Evolutionary conservation across 495 filamentous ascomycete genomes (phyloP).

Genomic region (Aspergillus leporis): DNA sequence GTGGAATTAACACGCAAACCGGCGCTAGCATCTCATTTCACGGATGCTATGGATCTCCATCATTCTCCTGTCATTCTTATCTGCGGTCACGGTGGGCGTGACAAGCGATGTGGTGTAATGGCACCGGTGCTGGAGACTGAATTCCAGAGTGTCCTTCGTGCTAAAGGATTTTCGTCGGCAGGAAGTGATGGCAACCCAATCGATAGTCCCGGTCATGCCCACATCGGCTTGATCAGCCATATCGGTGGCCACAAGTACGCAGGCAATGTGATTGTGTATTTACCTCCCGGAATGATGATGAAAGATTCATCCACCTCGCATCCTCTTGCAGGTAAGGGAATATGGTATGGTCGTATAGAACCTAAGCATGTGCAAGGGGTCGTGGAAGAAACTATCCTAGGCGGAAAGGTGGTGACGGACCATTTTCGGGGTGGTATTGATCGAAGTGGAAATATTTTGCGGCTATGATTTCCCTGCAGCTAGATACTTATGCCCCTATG

Average conservation of each 20-base stretch:
- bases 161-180: conserved; percentile 30
- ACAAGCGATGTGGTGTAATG: conserved; percentile 76
- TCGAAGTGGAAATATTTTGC: conserved; percentile 37
- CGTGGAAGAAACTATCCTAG: conserved; percentile 73
- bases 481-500: not conserved
- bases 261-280: conserved; percentile 89
- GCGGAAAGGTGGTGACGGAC: conserved; percentile 72
- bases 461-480: conserved; percentile 24
- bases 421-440: conserved; percentile 60
- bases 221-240: conserved; percentile 80
- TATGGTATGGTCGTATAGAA: conserved; percentile 92
- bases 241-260: conserved; percentile 92
- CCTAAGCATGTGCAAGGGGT: conserved; percentile 86
- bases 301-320: conserved; percentile 25
- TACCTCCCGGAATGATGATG: conserved; percentile 59
- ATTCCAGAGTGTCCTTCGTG: conserved; percentile 57
- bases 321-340: conserved; percentile 73
- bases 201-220: conserved; percentile 41
- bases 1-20: conserved; percentile 31
- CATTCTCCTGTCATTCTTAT: conserved; percentile 73
- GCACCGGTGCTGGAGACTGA: conserved; percentile 69
- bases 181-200: conserved; percentile 17
- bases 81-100: conserved; percentile 80
- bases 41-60: conserved; percentile 52
- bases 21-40: conserved; percentile 36